A percentile compares a stretch with the other conserved stretches of the same genome.
Evolutionary conservation across 345 rosid genomes (phyloP).

Genomic region (Mercurialis annua): DNA sequence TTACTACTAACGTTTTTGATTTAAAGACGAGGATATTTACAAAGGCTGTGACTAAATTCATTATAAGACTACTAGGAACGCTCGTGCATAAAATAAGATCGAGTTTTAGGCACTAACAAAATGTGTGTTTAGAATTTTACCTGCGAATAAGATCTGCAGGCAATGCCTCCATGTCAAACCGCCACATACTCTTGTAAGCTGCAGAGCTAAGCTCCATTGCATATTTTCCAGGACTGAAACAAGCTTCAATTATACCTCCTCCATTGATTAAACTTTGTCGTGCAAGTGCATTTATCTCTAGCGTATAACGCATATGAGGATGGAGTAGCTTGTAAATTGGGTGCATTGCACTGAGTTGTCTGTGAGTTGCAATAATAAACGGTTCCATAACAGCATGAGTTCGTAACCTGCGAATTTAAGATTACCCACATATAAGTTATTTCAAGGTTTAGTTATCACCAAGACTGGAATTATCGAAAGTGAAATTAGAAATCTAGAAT

Average conservation of each 20-base stretch:
- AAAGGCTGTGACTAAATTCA: not conserved
- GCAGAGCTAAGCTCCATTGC: conserved; percentile 94
- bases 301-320: conserved; percentile 91
- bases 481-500: too few relatives aligned
- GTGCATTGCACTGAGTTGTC: conserved; percentile 87
- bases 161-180: conserved; percentile 88
- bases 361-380: conserved; percentile 75
- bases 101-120: conserved; percentile 2
- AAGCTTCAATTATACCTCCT: conserved; percentile 87
- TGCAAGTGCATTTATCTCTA: conserved; percentile 87
- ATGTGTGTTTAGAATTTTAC: conserved; percentile 27
- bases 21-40: not conserved
- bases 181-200: conserved; percentile 73
- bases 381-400: conserved; percentile 96
- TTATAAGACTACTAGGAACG: not conserved
- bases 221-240: conserved; percentile 70
- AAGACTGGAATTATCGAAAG: too few relatives aligned
- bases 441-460: too few relatives aligned
- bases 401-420: conserved; percentile 54
- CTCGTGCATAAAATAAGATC: too few relatives aligned
- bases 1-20: not conserved
- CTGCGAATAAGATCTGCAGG: conserved; percentile 92
- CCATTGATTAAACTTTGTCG: conserved; percentile 87
- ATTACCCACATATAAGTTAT: conserved; percentile 6
- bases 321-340: conserved; percentile 81